A percentile compares a stretch with the other conserved stretches of the same genome.
phyloP scores from a whole-genome alignment of 208 protist genomes.

The Crithidia brevicula region DNA sequence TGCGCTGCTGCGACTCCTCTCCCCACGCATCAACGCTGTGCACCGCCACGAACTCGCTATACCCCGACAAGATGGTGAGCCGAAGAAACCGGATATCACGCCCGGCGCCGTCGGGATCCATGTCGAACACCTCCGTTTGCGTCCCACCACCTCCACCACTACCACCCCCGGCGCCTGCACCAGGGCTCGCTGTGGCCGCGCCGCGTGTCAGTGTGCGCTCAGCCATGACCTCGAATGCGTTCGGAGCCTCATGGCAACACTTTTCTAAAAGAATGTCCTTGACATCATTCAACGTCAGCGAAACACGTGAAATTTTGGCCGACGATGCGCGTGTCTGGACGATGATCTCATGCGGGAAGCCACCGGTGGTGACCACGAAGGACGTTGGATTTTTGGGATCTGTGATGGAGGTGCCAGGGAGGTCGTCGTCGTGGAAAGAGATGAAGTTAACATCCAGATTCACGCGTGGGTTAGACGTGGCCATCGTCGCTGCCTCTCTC shows the following conservation, averaged over 20 bases:
- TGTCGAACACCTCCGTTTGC: constrained; percentile 69
- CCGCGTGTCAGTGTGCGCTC: constrained; percentile 60
- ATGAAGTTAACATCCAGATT: constrained; percentile 68
- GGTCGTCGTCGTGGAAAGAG: constrained; percentile 77
- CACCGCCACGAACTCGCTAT: constrained; percentile 83
- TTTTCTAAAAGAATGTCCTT: constrained; percentile 76
- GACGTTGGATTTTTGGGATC: constrained; percentile 47
- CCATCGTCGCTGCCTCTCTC: too few relatives aligned
- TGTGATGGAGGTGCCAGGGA: constrained; percentile 48
- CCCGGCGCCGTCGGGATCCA: constrained; percentile 61
- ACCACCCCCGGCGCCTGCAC: neutral
- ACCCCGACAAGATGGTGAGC: constrained; percentile 73
- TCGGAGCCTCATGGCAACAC: constrained; percentile 24
- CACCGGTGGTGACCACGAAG: constrained; percentile 84
- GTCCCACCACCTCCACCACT: constrained; percentile 4
- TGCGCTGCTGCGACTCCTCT: constrained; percentile 86
- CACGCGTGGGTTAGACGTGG: constrained; percentile 29
- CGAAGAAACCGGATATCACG: constrained; percentile 60
- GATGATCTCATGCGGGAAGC: constrained; percentile 86
- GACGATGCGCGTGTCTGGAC: constrained; percentile 60
- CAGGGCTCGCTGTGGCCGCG: neutral
- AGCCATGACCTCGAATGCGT: constrained; percentile 52
- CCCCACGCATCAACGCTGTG: constrained; percentile 67
- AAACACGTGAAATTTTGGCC: constrained; percentile 58
- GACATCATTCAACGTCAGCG: constrained; percentile 68